Percentiles rank a stretch among this genome's conserved stretches.
These are phyloP conservation scores for Volvariella volvacea DNA, from an alignment of 1,284 basidiomycete species.

Conservation along the genomic window DNA sequence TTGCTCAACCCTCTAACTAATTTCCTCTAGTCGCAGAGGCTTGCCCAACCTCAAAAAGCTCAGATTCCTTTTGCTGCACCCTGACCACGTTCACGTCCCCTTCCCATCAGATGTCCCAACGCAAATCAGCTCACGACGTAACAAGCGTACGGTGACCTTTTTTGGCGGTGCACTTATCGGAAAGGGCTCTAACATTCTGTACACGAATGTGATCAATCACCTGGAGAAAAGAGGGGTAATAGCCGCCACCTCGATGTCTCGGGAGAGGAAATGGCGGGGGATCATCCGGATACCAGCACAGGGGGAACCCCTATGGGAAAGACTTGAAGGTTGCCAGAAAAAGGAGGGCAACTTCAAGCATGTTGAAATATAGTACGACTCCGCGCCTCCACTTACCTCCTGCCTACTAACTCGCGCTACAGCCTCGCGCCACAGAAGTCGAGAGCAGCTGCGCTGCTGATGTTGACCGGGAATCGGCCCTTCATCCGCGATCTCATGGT, in stretches of 20 bases:
- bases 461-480: slow-evolving; percentile 43
- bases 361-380: slow-evolving; percentile 33
- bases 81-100: slow-evolving; percentile 30
- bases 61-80: slow-evolving; percentile 36
- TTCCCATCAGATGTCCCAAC: slow-evolving; percentile 17
- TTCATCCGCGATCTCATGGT: slow-evolving; percentile 33
- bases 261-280: slow-evolving; percentile 38
- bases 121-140: slow-evolving; percentile 3
- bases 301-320: slow-evolving; percentile 11
- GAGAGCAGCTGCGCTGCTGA: slow-evolving; percentile 40
- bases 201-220: slow-evolving; percentile 27
- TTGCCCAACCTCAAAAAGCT: slow-evolving; percentile 26
- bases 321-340: neutral
- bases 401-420: neutral
- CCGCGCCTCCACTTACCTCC: neutral
- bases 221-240: slow-evolving; percentile 37
- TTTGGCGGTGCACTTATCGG: neutral
- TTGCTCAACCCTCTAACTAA: neutral
- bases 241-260: slow-evolving; percentile 23
- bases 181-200: slow-evolving; percentile 16
- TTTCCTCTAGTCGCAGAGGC: slow-evolving; percentile 35
- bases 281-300: slow-evolving; percentile 36
- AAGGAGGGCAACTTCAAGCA: slow-evolving; percentile 31
- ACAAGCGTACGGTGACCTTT: neutral
- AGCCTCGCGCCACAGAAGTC: slow-evolving; percentile 46